Evolutionary conservation across 352 stramenopile genomes (phyloP).

Genomic region (Blastocystis sp.): DNA sequence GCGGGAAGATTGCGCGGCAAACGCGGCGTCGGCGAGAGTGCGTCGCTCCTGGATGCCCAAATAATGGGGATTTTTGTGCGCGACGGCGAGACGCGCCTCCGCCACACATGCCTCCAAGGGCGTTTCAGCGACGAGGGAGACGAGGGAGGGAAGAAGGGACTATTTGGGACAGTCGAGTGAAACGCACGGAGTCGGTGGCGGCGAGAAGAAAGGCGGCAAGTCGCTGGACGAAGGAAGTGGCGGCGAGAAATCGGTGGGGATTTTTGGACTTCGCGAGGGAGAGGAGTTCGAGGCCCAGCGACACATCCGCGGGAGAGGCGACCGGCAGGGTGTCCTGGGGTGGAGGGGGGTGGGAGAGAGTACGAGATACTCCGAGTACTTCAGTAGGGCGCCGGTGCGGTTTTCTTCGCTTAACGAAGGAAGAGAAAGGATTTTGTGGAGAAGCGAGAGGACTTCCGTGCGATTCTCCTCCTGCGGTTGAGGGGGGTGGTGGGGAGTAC

Average conservation of each 20-base stretch:
- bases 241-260: not conserved
- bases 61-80: not conserved
- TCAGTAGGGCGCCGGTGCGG: not conserved
- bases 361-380: slow-evolving; percentile 14
- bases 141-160: not conserved
- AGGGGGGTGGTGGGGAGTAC: not conserved
- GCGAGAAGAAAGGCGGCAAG: not conserved
- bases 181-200: not conserved
- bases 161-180: too few species aligned
- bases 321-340: not conserved
- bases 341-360: not conserved
- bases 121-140: not conserved
- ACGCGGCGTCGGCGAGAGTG: not conserved
- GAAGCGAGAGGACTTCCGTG: not conserved
- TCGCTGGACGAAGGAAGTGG: not conserved
- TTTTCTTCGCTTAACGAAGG: not conserved
- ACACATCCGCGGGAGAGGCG: not conserved
- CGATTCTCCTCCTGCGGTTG: not conserved
- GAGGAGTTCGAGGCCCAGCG: not conserved
- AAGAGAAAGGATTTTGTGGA: not conserved
- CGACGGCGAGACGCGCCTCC: not conserved
- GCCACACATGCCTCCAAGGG: not conserved
- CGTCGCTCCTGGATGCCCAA: not conserved
- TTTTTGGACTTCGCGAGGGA: not conserved
- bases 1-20: too few species aligned